These are phyloP conservation scores for Lotus japonicus DNA, from an alignment of 306 rosid genomes.

Conservation along the genomic window DNA sequence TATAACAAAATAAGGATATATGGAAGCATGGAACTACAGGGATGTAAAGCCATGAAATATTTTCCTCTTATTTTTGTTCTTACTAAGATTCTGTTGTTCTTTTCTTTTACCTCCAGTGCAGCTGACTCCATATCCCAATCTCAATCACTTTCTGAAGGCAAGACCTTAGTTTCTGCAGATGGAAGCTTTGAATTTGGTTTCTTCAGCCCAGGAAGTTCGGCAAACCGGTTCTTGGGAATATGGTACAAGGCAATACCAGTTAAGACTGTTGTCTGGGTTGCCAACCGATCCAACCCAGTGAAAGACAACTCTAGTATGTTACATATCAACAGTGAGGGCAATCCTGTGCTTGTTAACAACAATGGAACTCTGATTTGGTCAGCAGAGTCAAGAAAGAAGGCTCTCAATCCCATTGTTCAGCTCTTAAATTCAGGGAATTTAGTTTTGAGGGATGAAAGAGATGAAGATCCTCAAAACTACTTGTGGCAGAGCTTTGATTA, in stretches of 20 bases:
- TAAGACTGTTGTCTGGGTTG: slow-evolving; percentile 53
- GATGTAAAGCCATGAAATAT: no score
- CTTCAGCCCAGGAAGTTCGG: slow-evolving; percentile 21
- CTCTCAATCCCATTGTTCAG: slow-evolving; percentile 12
- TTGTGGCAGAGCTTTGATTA: slow-evolving; percentile 67
- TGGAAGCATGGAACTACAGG: no score
- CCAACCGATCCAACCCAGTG: slow-evolving; percentile 41
- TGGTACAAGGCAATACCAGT: slow-evolving; percentile 45
- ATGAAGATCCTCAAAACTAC: slow-evolving; percentile 9
- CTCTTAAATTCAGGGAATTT: slow-evolving; percentile 51
- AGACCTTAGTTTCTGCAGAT: slow-evolving; percentile 26
- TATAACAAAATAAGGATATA: no score
- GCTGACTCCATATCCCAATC: neutral
- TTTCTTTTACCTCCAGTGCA: neutral
- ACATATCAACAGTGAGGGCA: slow-evolving; percentile 18
- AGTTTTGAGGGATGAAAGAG: slow-evolving; percentile 31
- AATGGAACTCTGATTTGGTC: slow-evolving; percentile 37
- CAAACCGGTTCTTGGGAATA: slow-evolving; percentile 42
- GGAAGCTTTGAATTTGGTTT: slow-evolving; percentile 35
- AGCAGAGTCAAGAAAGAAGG: neutral
- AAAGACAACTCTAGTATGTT: slow-evolving; percentile 36
- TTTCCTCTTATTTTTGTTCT: no score
- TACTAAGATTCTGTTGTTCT: no score
- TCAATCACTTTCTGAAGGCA: slow-evolving; percentile 21
- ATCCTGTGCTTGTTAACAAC: slow-evolving; percentile 13